Evolutionary conservation across 177 flowering plant species (phyloP), one percentile per base, ranked within the genome.

Genomic region (Vitis hybrid): DNA sequence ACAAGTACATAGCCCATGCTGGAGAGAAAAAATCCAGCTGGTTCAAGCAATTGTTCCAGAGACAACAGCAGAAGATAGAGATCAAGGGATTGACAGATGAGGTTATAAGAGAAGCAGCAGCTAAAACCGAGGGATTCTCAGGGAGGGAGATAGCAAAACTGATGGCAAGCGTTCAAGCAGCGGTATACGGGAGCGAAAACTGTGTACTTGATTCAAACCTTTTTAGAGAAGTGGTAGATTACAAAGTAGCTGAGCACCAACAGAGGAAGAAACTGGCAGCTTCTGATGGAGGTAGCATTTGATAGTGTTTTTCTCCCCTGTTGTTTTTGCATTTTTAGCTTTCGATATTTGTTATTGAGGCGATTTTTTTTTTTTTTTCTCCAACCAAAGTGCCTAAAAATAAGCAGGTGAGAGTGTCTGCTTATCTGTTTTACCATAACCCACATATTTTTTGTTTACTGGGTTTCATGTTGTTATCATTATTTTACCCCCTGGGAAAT

Each of bases 101-200:
- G 34, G 70, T 91, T 18, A 18, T 95, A 17, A 74, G 71, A 68
- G 99, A 95, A 78, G 97, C 97, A 49, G 98, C 99, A 3, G 82
- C 82, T 8, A 92, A 86, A 79, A 90, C 91, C 0, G 94, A 87
- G 3, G 99, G 97, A 12, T 95, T 95, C 75, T 95, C 99, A 0
- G 98, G 99, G 5, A 88, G 99, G 57, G 99, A 95, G 82, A 91
- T 93, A 21, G 99, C 99, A 10, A 95, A 95, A 71, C 73, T 95
- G 60, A 91, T 95, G 99, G 99, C 98, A 0, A 80, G 98, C 50
- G 97, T 95, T 68, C 98, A 93, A 77, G 99, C 99, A 10, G 93
- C 97, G 57, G 94, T 90, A 15, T 94, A 94, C 75, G 98, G 98
- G 17, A 89, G 93, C 65, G 86, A 84, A 67, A 80, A 86, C 56